Evolutionary conservation across 257 asterid genomes (phyloP), one percentile per base, ranked within the genome.

Genomic region (Salvia miltiorrhiza): DNA sequence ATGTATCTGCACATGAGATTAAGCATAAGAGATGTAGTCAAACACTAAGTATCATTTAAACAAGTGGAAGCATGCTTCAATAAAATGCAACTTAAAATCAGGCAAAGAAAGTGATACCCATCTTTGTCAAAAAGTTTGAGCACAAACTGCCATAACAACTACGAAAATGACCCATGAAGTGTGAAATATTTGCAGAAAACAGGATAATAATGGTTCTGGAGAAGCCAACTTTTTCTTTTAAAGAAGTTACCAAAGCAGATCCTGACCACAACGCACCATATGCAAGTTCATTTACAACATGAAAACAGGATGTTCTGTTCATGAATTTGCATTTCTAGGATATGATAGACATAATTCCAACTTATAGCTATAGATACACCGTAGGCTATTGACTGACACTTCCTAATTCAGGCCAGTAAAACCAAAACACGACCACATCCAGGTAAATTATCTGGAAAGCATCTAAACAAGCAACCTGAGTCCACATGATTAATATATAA

Each of bases 1-100:
- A 74, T 85, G 96, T 80, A 90, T 88, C 97, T 90, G 89, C 72
- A 67, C 9, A 58, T 39, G 60, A 72, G 63, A 69, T 79, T 71
- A 68, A 77, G 65, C 16, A 56, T 20, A 14, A 47, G 7, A 7
- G 33, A 33, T 53, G 26, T 43, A 58, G 28, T 56, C 63, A 44
- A 62, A 1, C 57, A 28, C 47, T 12, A 20, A 21, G 16, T 63
- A 33, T 41, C 73, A 7, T 43, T 21, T 28, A 55, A 39, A 30
- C 63, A 28, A 57, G 49, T 32, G 55, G 19, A 52, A 20, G 35
- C 20, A 61, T 8, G 47, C 24, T 47, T 37, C 7, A 3, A 33
- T 20, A 17, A 33, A 43, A 9, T 5, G 57, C 21, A 65, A 59
- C 43, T 24, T 32, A 23, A 54, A 47, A 28, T 32, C 56, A 41